Evolutionary conservation across 2,329 filamentous ascomycete genomes (phyloP).

Genomic region (Coniochaeta sp.): DNA sequence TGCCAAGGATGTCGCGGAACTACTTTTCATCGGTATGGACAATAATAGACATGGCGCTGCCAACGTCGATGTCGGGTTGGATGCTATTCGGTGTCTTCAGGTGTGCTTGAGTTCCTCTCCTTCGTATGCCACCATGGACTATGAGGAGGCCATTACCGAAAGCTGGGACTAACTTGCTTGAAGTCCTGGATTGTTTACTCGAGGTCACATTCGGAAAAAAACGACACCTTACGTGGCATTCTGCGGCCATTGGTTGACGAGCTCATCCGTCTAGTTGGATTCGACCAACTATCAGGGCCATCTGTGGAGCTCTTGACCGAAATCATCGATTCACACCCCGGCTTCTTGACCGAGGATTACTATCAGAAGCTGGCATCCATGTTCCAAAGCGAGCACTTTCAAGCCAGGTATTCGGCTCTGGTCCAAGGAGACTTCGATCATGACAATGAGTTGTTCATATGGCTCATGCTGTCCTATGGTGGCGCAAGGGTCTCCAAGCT

Average conservation of each 20-base stretch:
- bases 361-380: conserved; percentile 49
- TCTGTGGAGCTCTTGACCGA: conserved; percentile 60
- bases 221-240: conserved; percentile 47
- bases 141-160: not conserved
- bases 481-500: conserved; percentile 56
- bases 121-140: conserved; percentile 8
- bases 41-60: not conserved
- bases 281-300: conserved; percentile 48
- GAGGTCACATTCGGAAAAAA: conserved; percentile 53
- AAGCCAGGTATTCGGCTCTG: conserved; percentile 45
- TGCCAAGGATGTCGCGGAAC: conserved; percentile 37
- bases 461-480: conserved; percentile 61
- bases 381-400: conserved; percentile 53
- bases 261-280: conserved; percentile 6
- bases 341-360: conserved; percentile 53
- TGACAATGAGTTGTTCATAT: conserved; percentile 57
- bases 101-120: conserved; percentile 15
- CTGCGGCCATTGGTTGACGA: conserved; percentile 47
- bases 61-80: not conserved
- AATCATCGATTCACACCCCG: conserved; percentile 55
- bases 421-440: conserved; percentile 55
- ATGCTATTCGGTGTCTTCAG: not conserved
- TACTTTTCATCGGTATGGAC: conserved; percentile 28
- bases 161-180: conserved; percentile 7
- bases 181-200: conserved; percentile 70